Percentiles rank a stretch among this genome's conserved stretches.
Evolutionary conservation across 2,329 filamentous ascomycete genomes (phyloP).

Genomic region (Talaromyces sp.): DNA sequence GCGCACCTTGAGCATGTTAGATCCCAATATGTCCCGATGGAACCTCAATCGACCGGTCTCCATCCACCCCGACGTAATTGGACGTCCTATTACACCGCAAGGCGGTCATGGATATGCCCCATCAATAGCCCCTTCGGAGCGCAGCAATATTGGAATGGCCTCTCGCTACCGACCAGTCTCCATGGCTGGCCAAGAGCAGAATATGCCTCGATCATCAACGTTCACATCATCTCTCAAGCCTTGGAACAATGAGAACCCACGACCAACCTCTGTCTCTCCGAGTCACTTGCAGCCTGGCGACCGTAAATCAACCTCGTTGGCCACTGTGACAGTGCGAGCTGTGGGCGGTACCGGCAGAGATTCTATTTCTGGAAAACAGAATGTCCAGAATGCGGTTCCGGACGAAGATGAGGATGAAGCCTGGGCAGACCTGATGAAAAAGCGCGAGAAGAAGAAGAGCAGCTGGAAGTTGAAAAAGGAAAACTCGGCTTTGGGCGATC

Average conservation of each 20-base stretch:
- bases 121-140: constrained; percentile 91
- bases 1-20: constrained; percentile 81
- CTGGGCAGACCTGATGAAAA: constrained; percentile 52
- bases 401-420: constrained; percentile 51
- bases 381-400: constrained; percentile 26
- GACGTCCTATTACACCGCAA: constrained; percentile 25
- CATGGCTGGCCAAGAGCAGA: constrained; percentile 49
- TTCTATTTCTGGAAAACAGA: constrained; percentile 18
- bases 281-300: constrained; percentile 24
- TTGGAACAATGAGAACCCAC: constrained; percentile 38
- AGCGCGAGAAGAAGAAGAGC: constrained; percentile 49
- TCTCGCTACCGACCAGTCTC: constrained; percentile 89
- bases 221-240: constrained; percentile 34
- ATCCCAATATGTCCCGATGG: constrained; percentile 53
- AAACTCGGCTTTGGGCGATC: constrained; percentile 34
- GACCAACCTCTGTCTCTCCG: constrained; percentile 23
- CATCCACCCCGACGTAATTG: constrained; percentile 28
- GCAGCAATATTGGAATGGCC: constrained; percentile 88
- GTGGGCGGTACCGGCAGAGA: constrained; percentile 26
- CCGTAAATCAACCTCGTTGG: constrained; percentile 27
- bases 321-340: constrained; percentile 30
- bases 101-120: constrained; percentile 63
- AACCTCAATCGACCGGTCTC: constrained; percentile 35
- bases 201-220: constrained; percentile 27
- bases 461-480: constrained; percentile 46